Evolutionary conservation across 2,329 filamentous ascomycete species (phyloP), one percentile per base, ranked within the genome.

Genomic region (Ophiostoma montium): DNA sequence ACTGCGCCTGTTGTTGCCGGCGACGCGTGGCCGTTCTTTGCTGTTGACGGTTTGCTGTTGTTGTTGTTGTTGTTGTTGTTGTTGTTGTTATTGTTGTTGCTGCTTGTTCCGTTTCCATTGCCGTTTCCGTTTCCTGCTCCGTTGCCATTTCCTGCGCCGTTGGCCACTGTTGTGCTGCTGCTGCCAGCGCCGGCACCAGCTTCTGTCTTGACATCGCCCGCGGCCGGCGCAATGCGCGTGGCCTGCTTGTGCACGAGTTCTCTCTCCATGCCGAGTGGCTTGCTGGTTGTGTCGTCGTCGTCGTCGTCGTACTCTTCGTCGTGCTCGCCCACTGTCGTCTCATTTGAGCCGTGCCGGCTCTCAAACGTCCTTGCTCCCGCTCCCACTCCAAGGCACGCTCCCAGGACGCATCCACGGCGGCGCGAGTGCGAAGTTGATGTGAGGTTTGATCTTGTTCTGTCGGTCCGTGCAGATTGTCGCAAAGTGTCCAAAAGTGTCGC

Each of bases 141-240:
- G n/a, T n/a, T n/a, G n/a, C n/a, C n/a, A n/a, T n/a, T n/a, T n/a
- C n/a, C n/a, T n/a, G n/a, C n/a, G 23, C 36, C 18, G 35, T 38
- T 41, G 19, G 15, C 13, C 3, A 11, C 23, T 15, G 21, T 18
- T 15, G 21, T 18, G 15, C 11, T 30, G 23, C 39, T 15, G 16
- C 18, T 23, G 18, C 13, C 39, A 12, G 30, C 16, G 36, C 41
- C 32, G 30, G 39, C 12, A 13, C 35, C 43, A 11, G 27, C 46
- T 32, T 54, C 48, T 11, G 23, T 12, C 33, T 50, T 50, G 21
- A 18, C 16, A 42, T 32, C 42, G 19, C 38, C 42, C 19, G 35
- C 33, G 10, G 46, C 50, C 5, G 51, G 53, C n/a, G 51, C 53
- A 7, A 53, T 49, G 51, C 50, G 50, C 38, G 43, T 52, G 38